phyloP scores from a whole-genome alignment of 768 basidiomycete genomes.

The Boletus patriciae region DNA sequence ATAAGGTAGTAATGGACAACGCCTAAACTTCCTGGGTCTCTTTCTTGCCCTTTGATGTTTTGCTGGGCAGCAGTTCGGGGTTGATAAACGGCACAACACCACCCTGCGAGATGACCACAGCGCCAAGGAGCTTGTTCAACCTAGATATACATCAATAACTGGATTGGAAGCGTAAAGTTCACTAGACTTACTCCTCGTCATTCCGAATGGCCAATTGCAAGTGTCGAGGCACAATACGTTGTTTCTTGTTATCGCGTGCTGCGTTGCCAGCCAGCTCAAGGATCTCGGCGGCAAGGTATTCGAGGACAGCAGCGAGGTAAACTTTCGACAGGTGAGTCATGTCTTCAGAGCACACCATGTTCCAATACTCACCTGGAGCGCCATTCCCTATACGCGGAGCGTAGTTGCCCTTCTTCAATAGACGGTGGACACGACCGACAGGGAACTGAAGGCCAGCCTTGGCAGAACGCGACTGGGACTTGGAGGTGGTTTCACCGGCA shows the following conservation, averaged over 20 bases:
- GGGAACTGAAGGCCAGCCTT: conserved; percentile 48
- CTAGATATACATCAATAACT: conserved; percentile 11
- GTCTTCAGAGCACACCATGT: too few species aligned
- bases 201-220: conserved; percentile 65
- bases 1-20: conserved; percentile 13
- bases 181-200: conserved; percentile 46
- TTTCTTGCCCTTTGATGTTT: conserved; percentile 54
- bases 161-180: not conserved
- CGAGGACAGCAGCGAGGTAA: conserved; percentile 61
- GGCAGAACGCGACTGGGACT: conserved; percentile 40
- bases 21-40: conserved; percentile 46
- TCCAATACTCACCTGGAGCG: conserved; percentile 40
- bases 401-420: conserved; percentile 60
- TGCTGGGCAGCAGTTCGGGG: conserved; percentile 52
- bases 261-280: conserved; percentile 61
- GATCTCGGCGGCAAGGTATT: conserved; percentile 63
- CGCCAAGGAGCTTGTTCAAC: conserved; percentile 41
- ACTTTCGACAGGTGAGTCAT: conserved; percentile 31
- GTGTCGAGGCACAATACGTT: conserved; percentile 65
- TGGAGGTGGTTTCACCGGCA: conserved; percentile 33
- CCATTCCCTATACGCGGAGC: conserved; percentile 56
- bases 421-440: conserved; percentile 62
- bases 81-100: conserved; percentile 57
- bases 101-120: conserved; percentile 63
- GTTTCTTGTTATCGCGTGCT: conserved; percentile 56